phyloP scores from a whole-genome alignment of 768 basidiomycete species.

The Chiua virens region DNA sequence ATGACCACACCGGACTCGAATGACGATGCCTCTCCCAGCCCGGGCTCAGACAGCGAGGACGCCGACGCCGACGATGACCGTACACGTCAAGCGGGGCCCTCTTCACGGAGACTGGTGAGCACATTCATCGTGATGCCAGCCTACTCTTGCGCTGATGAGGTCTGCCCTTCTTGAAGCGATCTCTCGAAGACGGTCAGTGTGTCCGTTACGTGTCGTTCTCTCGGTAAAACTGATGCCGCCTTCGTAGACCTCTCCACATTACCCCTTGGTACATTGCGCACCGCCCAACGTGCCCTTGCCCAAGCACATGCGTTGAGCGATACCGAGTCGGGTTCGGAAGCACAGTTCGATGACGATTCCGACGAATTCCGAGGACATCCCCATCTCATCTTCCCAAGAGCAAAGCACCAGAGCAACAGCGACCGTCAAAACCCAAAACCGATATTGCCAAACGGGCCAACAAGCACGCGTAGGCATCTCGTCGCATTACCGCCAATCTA shows the following conservation, averaged over 20 bases:
- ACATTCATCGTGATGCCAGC: background rate
- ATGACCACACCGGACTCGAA: slow-evolving; percentile 10
- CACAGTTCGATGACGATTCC: slow-evolving; percentile 13
- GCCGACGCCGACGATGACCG: background rate
- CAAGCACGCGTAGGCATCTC: slow-evolving; percentile 80
- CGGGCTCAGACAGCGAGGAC: slow-evolving; percentile 18
- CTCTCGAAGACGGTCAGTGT: slow-evolving; percentile 28
- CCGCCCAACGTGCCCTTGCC: slow-evolving; percentile 58
- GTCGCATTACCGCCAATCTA: background rate
- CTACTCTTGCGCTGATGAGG: background rate
- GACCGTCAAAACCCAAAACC: slow-evolving; percentile 42
- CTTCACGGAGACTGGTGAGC: slow-evolving; percentile 19
- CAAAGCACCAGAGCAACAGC: slow-evolving; percentile 40
- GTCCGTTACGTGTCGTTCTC: background rate
- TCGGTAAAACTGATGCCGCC: slow-evolving; percentile 5
- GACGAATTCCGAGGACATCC: slow-evolving; percentile 9
- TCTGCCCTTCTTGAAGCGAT: slow-evolving; percentile 16
- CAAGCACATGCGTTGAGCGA: slow-evolving; percentile 41
- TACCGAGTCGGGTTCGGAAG: slow-evolving; percentile 37
- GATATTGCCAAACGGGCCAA: slow-evolving; percentile 60
- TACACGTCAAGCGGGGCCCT: slow-evolving; percentile 6
- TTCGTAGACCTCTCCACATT: slow-evolving; percentile 54
- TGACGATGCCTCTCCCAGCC: slow-evolving; percentile 5
- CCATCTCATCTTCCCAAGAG: slow-evolving; percentile 12
- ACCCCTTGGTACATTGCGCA: slow-evolving; percentile 63